Base-by-base conservation (phyloP, 768 basidiomycete genomes). In the Lactarius sanguifluus region DNA sequence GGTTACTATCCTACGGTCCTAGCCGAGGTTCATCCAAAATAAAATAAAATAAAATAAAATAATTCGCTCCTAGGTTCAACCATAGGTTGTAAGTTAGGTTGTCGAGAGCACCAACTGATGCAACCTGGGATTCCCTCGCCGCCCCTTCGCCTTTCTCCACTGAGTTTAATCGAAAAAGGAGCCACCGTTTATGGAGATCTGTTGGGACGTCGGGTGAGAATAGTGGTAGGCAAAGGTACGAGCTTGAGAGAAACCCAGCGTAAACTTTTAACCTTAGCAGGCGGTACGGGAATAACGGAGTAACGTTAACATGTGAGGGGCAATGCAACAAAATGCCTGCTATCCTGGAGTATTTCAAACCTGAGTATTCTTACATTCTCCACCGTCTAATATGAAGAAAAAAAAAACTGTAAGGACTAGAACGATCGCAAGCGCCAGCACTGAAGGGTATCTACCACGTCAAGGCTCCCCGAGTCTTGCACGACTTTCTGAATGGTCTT, bases 351-450 rank as follows among this genome's bases (percentile, higher is more conserved):
- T 23, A 41, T 15, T n/a, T 12, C 7, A 50, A 32, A 47, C 3
- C 20, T 3, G n/a, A 58, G 9, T n/a, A 70, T 59, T 7, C 61
- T 64, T 2, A 64, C 69, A 34, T 70, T 70, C 54, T 67, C 64
- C 2, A 70, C 67, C 67, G 65, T 70, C 64, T 69, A 34, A 16
- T 9, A 10, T 34, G 4, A 23, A n/a, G n/a, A 30, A 3, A 25
- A 50, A 10, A 12, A 13, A 15, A 54, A n/a, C 16, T 34, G 16
- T 57, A 9, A 57, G n/a, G 12, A 32, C 15, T 12, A 13, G 12
- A 50, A 50, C 25, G 4, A 13, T 23, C 36, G 20, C 20, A 8
- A 8, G 9, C n/a, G 12, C 16, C 23, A 34, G 30, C 12, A 8
- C 4, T 23, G 10, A 18, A 41, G n/a, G n/a, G n/a, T n/a, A n/a